Evolutionary conservation across 331 rosid genomes (phyloP).

Genomic region (Acacia concinna): DNA sequence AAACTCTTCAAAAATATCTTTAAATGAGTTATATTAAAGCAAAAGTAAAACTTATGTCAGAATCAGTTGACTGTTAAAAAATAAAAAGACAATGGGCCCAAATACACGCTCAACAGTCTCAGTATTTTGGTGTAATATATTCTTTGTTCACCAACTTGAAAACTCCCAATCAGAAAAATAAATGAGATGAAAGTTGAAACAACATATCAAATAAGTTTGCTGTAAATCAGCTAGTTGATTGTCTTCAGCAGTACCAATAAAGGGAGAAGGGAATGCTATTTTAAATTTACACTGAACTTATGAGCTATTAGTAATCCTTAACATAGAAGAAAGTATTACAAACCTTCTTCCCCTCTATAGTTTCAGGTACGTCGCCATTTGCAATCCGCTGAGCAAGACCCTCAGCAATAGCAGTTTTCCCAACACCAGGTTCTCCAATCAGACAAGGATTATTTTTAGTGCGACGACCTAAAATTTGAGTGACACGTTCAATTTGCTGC

Average conservation of each 20-base stretch:
- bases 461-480: constrained; percentile 91
- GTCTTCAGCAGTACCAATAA: constrained; percentile 15
- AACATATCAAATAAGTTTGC: neutral
- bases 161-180: neutral
- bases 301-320: neutral
- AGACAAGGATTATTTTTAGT: constrained; percentile 96
- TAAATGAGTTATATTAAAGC: neutral
- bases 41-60: neutral
- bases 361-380: constrained; percentile 96
- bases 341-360: constrained; percentile 97
- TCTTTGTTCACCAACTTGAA: neutral
- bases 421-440: constrained; percentile 98
- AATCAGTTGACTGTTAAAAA: neutral
- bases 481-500: constrained; percentile 88
- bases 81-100: neutral
- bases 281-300: neutral
- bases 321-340: neutral
- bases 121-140: neutral
- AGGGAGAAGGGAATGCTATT: neutral
- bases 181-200: neutral
- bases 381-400: constrained; percentile 97
- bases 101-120: neutral
- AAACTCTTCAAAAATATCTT: neutral
- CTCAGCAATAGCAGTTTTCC: constrained; percentile 97
- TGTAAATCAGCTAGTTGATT: neutral